Base-by-base conservation (phyloP, 345 rosid genomes). In the Rubroshorea leprosula region DNA sequence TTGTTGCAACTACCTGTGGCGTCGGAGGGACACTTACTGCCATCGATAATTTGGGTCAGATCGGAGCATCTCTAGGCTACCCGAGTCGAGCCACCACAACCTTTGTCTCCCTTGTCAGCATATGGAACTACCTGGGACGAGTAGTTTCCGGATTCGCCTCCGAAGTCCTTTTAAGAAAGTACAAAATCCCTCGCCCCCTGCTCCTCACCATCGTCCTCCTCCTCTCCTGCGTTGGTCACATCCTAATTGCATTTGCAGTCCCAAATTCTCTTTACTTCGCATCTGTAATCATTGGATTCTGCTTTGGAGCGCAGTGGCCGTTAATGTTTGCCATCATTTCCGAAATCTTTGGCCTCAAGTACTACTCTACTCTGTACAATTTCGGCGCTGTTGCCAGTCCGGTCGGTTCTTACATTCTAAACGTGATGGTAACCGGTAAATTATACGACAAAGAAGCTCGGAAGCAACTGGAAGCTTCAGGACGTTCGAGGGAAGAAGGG, bases 11-110 rank as follows among this genome's bases (percentile, higher is more conserved):
- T 1, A 69, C 78, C 0, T 81, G 77, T 53, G 76, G 83, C 3
- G 68, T 71, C 1, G 86, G 83, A 21, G 83, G 83, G 20, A 70
- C 78, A 0, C 66, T 81, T 43, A 80, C 89, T 0, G 89, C 74
- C 0, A 83, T 83, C 6, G 93, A 85, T 71, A 85, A 85, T 62
- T 54, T 81, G 54, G 81, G 83, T 7, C 86, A 81, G 48, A 71
- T 81, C 21, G 83, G 79, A 2, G 27, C 23, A 6, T 66, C 86
- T 0, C 50, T 75, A 0, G 81, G 81, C 23, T 81, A 81, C 43
- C 79, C 77, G 6, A 64, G 56, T 47, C 68, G 50, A 26, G 74
- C 76, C 39, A 66, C 67, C 21, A 60, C 75, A 54, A 76, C 81
- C 6, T 81, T 81, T 39, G 67, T 81, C 18, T 78, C 86, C 10